Evolutionary conservation across 495 filamentous ascomycete genomes (phyloP).

Genomic region (Penicillium egyptiacum): DNA sequence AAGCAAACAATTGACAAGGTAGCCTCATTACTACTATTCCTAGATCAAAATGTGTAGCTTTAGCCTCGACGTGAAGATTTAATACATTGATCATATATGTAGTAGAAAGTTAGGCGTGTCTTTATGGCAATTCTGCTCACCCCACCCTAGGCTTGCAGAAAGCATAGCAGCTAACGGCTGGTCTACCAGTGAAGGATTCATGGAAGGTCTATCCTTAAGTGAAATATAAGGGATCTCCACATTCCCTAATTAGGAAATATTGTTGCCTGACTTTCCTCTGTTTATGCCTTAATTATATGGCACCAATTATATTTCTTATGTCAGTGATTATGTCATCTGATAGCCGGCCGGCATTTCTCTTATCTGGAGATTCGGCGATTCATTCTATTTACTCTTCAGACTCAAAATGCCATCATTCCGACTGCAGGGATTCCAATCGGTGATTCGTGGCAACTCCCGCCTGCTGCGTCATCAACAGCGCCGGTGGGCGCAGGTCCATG

Average conservation of each 20-base stretch:
- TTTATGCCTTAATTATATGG: neutral
- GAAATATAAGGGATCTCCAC: neutral
- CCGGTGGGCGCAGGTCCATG: conserved; percentile 88
- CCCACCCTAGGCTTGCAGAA: neutral
- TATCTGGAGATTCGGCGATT: conserved; percentile 10
- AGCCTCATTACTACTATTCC: neutral
- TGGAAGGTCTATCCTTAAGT: neutral
- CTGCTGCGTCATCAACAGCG: conserved; percentile 56
- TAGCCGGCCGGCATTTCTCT: conserved; percentile 4
- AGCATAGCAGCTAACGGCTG: neutral
- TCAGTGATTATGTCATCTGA: conserved; percentile 11
- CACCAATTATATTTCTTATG: neutral
- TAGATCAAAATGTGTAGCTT: neutral
- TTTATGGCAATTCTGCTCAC: neutral
- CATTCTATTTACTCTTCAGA: neutral
- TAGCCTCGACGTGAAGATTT: neutral
- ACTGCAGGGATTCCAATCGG: conserved; percentile 32
- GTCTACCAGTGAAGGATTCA: neutral
- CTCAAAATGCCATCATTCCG: conserved; percentile 37
- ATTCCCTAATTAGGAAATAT: neutral
- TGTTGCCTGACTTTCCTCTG: neutral
- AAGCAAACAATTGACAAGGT: neutral
- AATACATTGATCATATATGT: neutral
- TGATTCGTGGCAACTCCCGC: conserved; percentile 29
- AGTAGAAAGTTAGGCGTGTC: too few relatives aligned